phyloP scores from a whole-genome alignment of 2,329 filamentous ascomycete species.

The Acrocalymma vagum region DNA sequence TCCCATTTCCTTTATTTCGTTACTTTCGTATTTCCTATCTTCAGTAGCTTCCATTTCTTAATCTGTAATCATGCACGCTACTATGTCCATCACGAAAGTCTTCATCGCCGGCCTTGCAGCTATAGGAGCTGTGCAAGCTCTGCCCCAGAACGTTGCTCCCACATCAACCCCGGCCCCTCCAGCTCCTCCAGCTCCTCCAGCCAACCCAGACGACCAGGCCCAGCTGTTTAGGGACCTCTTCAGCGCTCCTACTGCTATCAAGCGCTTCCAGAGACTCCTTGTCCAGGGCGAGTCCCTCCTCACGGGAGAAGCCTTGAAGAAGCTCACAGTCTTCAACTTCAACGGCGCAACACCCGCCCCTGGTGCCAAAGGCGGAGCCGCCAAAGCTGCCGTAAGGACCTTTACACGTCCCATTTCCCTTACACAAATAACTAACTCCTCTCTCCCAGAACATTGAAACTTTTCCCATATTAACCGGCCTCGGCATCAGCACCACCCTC shows the following conservation, averaged over 20 bases:
- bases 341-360: slow-evolving; percentile 51
- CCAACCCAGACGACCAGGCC: slow-evolving; percentile 28
- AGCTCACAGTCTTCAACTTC: slow-evolving; percentile 70
- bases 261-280: slow-evolving; percentile 49
- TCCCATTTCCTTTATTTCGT: slow-evolving; percentile 21
- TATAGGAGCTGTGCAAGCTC: slow-evolving; percentile 39
- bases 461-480: slow-evolving; percentile 50
- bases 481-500: slow-evolving; percentile 49
- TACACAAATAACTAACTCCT: slow-evolving; percentile 6
- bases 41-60: slow-evolving; percentile 25
- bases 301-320: slow-evolving; percentile 36
- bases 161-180: slow-evolving; percentile 16
- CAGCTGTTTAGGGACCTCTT: slow-evolving; percentile 39
- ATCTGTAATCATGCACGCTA: slow-evolving; percentile 46
- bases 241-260: slow-evolving; percentile 45
- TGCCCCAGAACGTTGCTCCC: slow-evolving; percentile 30
- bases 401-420: neutral
- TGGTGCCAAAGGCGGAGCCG: slow-evolving; percentile 63
- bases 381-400: slow-evolving; percentile 34
- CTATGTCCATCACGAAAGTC: slow-evolving; percentile 42
- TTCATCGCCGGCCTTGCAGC: slow-evolving; percentile 42
- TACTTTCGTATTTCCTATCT: slow-evolving; percentile 19
- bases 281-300: slow-evolving; percentile 41
- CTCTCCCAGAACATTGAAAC: slow-evolving; percentile 46
- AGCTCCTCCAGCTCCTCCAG: slow-evolving; percentile 18